A percentile compares a stretch with the other conserved stretches of the same genome.
Evolutionary conservation across 768 basidiomycete species (phyloP).

Genomic region (Termitomyces sp.): DNA sequence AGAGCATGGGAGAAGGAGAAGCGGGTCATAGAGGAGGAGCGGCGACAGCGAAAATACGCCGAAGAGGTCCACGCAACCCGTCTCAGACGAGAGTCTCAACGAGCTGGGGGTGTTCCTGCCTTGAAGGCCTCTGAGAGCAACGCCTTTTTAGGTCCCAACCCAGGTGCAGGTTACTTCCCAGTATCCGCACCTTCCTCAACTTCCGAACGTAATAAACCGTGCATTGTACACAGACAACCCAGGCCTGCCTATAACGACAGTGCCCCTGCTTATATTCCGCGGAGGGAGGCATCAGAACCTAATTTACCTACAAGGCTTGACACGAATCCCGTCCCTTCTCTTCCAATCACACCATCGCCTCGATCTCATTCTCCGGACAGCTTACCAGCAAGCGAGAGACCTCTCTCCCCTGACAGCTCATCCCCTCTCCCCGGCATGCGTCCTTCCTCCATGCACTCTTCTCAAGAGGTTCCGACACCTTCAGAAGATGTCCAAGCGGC

Average conservation of each 20-base stretch:
- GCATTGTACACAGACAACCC: constrained; percentile 31
- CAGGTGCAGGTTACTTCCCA: constrained; percentile 25
- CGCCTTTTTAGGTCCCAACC: constrained; percentile 9
- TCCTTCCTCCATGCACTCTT: constrained; percentile 52
- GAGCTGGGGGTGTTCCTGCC: constrained; percentile 37
- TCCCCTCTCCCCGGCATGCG: constrained; percentile 31
- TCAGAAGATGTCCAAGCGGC: constrained; percentile 47
- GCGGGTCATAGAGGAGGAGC: constrained; percentile 47
- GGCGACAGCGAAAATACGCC: constrained; percentile 43
- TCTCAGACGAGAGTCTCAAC: constrained; percentile 50
- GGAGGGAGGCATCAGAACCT: constrained; percentile 42
- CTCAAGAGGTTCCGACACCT: constrained; percentile 39
- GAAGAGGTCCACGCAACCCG: constrained; percentile 62
- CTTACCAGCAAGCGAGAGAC: constrained; percentile 41
- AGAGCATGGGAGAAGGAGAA: constrained; percentile 42
- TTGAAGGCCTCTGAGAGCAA: constrained; percentile 19
- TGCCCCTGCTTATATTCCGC: constrained; percentile 23
- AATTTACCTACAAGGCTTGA: constrained; percentile 25
- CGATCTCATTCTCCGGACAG: constrained; percentile 37
- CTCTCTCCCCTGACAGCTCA: constrained; percentile 23
- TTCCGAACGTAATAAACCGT: constrained; percentile 36
- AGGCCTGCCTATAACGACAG: constrained; percentile 28
- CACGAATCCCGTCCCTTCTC: constrained; percentile 19
- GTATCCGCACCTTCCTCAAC: constrained; percentile 34
- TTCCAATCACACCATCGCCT: constrained; percentile 27